A percentile compares a stretch with the other conserved stretches of the same genome.
Conservation (phyloP, 108 stramenopile species). For the Conticribra weissflogii region DNA sequence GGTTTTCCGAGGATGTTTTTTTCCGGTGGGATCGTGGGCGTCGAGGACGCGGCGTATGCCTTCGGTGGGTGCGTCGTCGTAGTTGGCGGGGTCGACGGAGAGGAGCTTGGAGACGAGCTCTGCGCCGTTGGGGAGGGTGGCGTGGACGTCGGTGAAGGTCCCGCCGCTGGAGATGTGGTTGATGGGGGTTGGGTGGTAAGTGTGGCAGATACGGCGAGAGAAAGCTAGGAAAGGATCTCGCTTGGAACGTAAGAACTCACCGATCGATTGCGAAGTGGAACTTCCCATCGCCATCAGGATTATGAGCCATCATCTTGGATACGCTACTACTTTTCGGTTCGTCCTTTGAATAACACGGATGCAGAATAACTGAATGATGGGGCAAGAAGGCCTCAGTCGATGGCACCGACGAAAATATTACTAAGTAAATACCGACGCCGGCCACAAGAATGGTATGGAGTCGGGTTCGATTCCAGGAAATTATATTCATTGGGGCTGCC, state of each 20-base stretch:
- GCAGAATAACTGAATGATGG: background rate
- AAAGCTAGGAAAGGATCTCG: too few species aligned
- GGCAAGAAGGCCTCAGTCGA: background rate
- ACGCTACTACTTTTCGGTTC: background rate
- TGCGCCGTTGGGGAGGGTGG: conserved; percentile 64
- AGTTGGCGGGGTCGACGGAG: conserved; percentile 93
- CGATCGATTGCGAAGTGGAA: conserved; percentile 94
- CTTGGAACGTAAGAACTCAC: too few species aligned
- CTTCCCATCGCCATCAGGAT: conserved; percentile 66
- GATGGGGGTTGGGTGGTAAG: too few species aligned
- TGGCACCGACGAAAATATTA: background rate
- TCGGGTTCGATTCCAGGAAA: background rate
- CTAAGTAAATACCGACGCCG: background rate
- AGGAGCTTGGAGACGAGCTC: conserved; percentile 88
- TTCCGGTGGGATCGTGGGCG: conserved; percentile 66
- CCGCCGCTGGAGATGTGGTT: too few species aligned
- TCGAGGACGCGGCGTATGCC: conserved; percentile 93
- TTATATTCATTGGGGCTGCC: too few species aligned
- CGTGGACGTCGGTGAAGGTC: conserved; percentile 96
- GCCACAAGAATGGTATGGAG: background rate
- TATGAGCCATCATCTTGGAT: background rate
- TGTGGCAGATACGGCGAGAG: too few species aligned
- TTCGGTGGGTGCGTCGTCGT: conserved; percentile 97
- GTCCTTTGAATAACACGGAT: background rate
- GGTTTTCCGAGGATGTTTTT: conserved; percentile 64